Percentiles rank a stretch among this genome's conserved stretches.
phyloP scores from a whole-genome alignment of 108 stramenopile genomes.

The Nitzschia palea region DNA sequence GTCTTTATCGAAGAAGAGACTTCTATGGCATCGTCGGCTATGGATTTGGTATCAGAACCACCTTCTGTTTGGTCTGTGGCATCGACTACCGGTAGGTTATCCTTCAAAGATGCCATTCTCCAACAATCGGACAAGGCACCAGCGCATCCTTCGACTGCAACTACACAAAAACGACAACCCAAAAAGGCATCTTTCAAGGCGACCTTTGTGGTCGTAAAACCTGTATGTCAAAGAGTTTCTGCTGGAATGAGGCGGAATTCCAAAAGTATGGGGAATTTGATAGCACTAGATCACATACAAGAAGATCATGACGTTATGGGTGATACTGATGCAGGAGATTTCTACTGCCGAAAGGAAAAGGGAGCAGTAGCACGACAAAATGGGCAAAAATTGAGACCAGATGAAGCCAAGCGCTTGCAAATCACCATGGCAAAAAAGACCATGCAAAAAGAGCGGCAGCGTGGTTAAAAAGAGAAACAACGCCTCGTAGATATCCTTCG shows the following conservation, averaged over 20 bases:
- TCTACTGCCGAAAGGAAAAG: slow-evolving; percentile 68
- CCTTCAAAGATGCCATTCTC: slow-evolving; percentile 34
- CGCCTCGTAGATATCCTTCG: too few species aligned
- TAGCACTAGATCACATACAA: slow-evolving; percentile 25
- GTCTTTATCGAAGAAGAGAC: slow-evolving; percentile 9
- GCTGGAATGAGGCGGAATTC: slow-evolving; percentile 33
- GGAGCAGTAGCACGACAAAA: slow-evolving; percentile 55
- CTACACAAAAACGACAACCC: background rate
- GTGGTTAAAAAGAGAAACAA: slow-evolving; percentile 6
- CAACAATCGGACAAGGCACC: slow-evolving; percentile 10
- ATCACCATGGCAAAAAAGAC: slow-evolving; percentile 83
- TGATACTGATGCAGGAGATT: slow-evolving; percentile 75
- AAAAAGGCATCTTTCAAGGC: slow-evolving; percentile 20
- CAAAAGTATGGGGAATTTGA: slow-evolving; percentile 49
- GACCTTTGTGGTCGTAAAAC: slow-evolving; percentile 34
- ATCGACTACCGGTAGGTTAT: slow-evolving; percentile 14
- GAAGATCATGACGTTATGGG: slow-evolving; percentile 53
- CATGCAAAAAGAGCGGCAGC: slow-evolving; percentile 53
- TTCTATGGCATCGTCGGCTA: slow-evolving; percentile 14
- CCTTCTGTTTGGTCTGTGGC: slow-evolving; percentile 19
- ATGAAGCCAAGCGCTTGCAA: slow-evolving; percentile 76
- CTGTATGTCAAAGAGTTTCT: background rate
- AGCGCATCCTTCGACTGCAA: background rate
- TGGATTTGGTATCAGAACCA: slow-evolving; percentile 28
- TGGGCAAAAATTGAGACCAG: slow-evolving; percentile 71